Percentiles rank a stretch among this genome's conserved stretches.
These are phyloP conservation scores for Fraxinus excelsior DNA, from an alignment of 257 asterid species.

Conservation along the genomic window DNA sequence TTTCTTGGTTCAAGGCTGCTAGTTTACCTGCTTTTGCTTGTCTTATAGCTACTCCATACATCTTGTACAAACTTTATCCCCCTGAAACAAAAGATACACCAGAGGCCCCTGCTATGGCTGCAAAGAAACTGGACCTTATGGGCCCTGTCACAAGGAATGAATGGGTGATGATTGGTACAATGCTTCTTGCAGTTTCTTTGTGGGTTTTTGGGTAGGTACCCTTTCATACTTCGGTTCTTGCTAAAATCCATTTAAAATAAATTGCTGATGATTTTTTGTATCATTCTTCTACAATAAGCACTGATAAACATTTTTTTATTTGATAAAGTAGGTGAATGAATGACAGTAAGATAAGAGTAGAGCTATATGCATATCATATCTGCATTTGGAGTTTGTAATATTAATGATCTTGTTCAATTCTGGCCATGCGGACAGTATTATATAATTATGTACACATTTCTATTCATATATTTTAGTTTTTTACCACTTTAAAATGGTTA, in stretches of 20 bases:
- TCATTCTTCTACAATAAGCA: background rate
- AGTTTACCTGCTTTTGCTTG: constrained; percentile 82
- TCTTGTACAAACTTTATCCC: constrained; percentile 86
- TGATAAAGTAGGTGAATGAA: background rate
- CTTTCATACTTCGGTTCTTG: background rate
- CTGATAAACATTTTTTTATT: background rate
- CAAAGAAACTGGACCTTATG: constrained; percentile 72
- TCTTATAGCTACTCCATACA: constrained; percentile 77
- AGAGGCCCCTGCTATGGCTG: constrained; percentile 93
- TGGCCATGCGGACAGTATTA: background rate
- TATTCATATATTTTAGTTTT: background rate
- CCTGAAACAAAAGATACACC: constrained; percentile 96
- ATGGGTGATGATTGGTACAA: constrained; percentile 89
- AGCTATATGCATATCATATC: background rate
- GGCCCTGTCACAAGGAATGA: constrained; percentile 87
- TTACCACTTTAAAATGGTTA: background rate
- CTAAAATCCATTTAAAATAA: background rate
- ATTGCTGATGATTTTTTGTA: background rate
- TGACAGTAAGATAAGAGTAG: background rate
- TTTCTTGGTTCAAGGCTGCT: constrained; percentile 96
- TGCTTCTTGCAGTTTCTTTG: constrained; percentile 95
- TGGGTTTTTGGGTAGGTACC: constrained; percentile 89
- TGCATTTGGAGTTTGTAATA: background rate
- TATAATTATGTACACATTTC: background rate
- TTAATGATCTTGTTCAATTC: background rate